A percentile compares a stretch with the other conserved stretches of the same genome.
These are phyloP conservation scores for Cajanus cajan DNA, from an alignment of 306 rosid species.

Conservation along the genomic window DNA sequence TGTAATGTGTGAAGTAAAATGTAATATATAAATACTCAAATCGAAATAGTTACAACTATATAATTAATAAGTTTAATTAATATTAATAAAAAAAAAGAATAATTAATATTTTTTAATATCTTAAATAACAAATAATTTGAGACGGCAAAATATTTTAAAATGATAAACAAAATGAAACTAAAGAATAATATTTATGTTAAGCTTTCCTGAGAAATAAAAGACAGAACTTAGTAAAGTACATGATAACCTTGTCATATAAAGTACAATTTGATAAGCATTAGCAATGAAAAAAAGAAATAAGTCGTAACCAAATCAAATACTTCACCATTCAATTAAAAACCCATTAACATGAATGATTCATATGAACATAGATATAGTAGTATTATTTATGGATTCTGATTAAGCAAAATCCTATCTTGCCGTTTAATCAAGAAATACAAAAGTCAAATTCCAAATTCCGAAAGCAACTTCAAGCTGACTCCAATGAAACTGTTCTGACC, in stretches of 20 bases:
- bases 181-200: too few relatives aligned
- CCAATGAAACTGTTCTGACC: background rate
- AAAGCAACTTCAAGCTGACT: conserved; percentile 14
- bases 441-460: conserved; percentile 20
- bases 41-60: too few relatives aligned
- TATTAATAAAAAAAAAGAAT: too few relatives aligned
- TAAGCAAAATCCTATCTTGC: background rate
- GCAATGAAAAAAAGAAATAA: background rate
- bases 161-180: too few relatives aligned
- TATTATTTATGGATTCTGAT: background rate
- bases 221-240: background rate
- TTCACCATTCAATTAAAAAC: background rate
- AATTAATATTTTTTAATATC: too few relatives aligned
- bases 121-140: too few relatives aligned
- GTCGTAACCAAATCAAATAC: background rate
- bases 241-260: background rate
- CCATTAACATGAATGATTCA: background rate
- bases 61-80: too few relatives aligned
- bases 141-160: too few relatives aligned
- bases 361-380: background rate
- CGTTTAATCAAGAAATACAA: background rate
- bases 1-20: too few relatives aligned
- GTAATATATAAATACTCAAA: too few relatives aligned
- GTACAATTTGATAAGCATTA: background rate
- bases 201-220: background rate